Conservation (phyloP, 2,329 filamentous ascomycete species). For the Alternaria sp. region DNA sequence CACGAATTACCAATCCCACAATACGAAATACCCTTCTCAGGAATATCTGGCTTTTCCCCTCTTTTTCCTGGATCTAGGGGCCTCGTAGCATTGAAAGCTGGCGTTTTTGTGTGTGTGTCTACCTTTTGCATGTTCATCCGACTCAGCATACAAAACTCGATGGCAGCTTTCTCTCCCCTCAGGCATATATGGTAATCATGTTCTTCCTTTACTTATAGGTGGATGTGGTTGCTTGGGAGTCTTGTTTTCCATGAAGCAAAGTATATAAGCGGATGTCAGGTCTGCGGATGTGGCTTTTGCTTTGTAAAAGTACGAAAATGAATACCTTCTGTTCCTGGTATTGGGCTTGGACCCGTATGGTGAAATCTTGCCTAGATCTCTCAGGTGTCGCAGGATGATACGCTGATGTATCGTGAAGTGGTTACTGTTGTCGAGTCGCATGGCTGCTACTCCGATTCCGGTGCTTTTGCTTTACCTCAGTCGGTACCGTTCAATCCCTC, state of each 20-base stretch:
- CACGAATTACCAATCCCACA: slow-evolving; percentile 26
- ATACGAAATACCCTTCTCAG: slow-evolving; percentile 35
- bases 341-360: background rate
- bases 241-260: slow-evolving; percentile 3
- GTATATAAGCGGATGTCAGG: slow-evolving; percentile 20
- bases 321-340: slow-evolving; percentile 3
- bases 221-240: slow-evolving; percentile 3
- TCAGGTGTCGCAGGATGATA: background rate
- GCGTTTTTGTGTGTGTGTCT: slow-evolving; percentile 35
- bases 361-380: background rate
- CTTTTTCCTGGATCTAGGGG: slow-evolving; percentile 22
- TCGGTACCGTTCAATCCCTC: background rate
- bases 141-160: slow-evolving; percentile 12
- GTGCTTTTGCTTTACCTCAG: background rate
- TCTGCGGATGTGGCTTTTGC: slow-evolving; percentile 7
- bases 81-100: slow-evolving; percentile 35
- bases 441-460: background rate
- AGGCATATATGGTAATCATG: slow-evolving; percentile 40
- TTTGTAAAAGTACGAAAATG: slow-evolving; percentile 35
- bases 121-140: slow-evolving; percentile 27
- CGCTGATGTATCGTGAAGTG: background rate
- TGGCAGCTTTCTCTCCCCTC: slow-evolving; percentile 17
- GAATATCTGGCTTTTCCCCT: slow-evolving; percentile 11
- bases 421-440: background rate
- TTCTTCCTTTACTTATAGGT: slow-evolving; percentile 18